Conservation (phyloP, 176 grass and related monocot genomes). For the Oryza rufipogon region DNA sequence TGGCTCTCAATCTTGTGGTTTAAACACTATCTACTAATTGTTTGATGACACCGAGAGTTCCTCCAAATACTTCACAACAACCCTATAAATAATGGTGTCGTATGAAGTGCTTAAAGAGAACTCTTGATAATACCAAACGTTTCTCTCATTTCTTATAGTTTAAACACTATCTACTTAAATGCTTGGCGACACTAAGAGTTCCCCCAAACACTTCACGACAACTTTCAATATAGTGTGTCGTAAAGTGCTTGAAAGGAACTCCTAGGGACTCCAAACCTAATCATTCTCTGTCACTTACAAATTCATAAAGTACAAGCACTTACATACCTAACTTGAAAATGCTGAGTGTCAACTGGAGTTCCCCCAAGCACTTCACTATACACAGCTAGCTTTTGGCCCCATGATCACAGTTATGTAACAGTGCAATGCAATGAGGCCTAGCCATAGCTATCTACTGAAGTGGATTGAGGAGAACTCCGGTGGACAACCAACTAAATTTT, state of each 20-base stretch:
- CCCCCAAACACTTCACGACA: constrained; percentile 43
- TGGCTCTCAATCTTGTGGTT: neutral
- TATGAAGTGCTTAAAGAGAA: constrained; percentile 45
- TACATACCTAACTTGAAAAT: neutral
- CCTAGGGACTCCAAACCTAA: constrained; percentile 39
- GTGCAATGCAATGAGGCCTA: constrained; percentile 13
- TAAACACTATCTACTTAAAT: too few relatives aligned
- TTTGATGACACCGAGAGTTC: constrained; percentile 44
- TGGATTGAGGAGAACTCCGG: constrained; percentile 46
- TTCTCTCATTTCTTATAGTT: neutral
- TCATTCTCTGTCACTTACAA: neutral
- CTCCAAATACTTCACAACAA: constrained; percentile 60
- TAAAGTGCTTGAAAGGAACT: constrained; percentile 63
- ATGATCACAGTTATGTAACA: neutral
- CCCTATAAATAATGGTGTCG: too few relatives aligned
- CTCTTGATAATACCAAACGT: constrained; percentile 30
- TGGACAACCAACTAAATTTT: constrained; percentile 39
- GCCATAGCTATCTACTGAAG: constrained; percentile 39
- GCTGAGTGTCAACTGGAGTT: constrained; percentile 22
- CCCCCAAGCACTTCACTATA: constrained; percentile 53
- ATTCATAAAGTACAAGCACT: neutral
- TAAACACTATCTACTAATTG: neutral
- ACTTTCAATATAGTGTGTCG: accelerated
- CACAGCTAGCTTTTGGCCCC: neutral
- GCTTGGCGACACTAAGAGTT: too few relatives aligned